Evolutionary conservation across 2,329 filamentous ascomycete genomes (phyloP).

Genomic region (Ceratocystis smalleyi): DNA sequence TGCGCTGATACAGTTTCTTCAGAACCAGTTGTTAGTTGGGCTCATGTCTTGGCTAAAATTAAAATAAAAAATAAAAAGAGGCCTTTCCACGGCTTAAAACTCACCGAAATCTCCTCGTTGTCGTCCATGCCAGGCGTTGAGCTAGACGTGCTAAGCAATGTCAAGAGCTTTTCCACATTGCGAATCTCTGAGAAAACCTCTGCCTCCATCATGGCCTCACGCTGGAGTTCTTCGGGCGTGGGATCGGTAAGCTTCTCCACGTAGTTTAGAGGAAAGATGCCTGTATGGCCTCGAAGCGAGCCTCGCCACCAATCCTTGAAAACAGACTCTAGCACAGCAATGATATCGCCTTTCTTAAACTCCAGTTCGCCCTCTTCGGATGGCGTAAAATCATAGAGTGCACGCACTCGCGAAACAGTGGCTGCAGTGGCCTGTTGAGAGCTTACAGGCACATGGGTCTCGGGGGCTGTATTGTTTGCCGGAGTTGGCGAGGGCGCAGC

Average conservation of each 20-base stretch:
- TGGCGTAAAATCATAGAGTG: conserved; percentile 85
- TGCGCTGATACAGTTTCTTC: conserved; percentile 74
- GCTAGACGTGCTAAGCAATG: conserved; percentile 75
- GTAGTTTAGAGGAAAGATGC: conserved; percentile 97
- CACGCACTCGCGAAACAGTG: conserved; percentile 85
- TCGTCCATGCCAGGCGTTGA: conserved; percentile 70
- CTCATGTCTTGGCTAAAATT: background rate
- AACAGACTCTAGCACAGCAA: conserved; percentile 90
- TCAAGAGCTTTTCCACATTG: conserved; percentile 57
- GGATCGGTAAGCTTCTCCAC: conserved; percentile 95
- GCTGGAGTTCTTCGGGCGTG: conserved; percentile 81
- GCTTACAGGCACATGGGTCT: conserved; percentile 38
- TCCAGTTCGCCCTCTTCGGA: conserved; percentile 89
- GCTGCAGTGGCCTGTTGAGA: conserved; percentile 77
- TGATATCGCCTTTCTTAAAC: conserved; percentile 92
- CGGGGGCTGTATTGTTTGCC: background rate
- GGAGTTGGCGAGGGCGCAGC: background rate
- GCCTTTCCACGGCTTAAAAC: conserved; percentile 20
- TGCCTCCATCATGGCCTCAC: conserved; percentile 87
- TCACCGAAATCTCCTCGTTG: conserved; percentile 86
- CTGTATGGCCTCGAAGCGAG: conserved; percentile 81
- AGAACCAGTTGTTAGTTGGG: conserved; percentile 1
- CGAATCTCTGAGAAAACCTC: conserved; percentile 51
- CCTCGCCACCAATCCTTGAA: conserved; percentile 99
- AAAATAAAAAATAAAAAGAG: too few species aligned